Percentiles rank a stretch among this genome's conserved stretches.
These are phyloP conservation scores for Kodamaea sagamina DNA, from an alignment of 805 yeast species.

Conservation along the genomic window DNA sequence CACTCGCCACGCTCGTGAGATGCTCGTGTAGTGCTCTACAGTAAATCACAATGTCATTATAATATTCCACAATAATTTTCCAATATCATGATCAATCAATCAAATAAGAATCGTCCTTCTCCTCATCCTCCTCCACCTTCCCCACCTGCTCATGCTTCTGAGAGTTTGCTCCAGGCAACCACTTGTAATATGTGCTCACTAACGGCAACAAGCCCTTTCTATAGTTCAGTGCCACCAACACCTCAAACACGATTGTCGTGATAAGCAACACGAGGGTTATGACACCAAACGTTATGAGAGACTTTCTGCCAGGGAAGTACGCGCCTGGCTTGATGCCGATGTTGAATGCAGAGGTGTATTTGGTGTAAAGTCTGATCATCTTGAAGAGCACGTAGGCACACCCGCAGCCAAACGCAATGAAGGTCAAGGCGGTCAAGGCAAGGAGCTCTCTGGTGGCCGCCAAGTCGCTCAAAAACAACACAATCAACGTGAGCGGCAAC, in stretches of 20 bases:
- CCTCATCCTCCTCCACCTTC: constrained; percentile 4
- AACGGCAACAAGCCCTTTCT: constrained; percentile 21
- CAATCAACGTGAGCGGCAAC: constrained; percentile 44
- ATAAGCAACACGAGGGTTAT: constrained; percentile 42
- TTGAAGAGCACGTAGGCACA: constrained; percentile 50
- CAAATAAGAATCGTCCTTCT: constrained; percentile 10
- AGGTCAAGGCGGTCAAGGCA: constrained; percentile 26
- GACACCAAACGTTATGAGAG: constrained; percentile 47
- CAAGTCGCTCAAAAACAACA: constrained; percentile 38
- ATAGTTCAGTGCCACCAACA: constrained; percentile 17
- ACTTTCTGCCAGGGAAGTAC: constrained; percentile 47
- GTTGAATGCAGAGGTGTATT: constrained; percentile 38
- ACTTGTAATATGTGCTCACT: constrained; percentile 20
- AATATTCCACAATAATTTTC: too few relatives aligned
- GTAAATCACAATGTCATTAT: too few relatives aligned
- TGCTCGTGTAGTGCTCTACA: too few relatives aligned
- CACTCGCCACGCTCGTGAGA: too few relatives aligned
- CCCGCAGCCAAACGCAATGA: constrained; percentile 38
- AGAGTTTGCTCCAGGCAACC: constrained; percentile 10
- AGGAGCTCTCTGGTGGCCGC: constrained; percentile 38
- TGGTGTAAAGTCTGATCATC: constrained; percentile 46
- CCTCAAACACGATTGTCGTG: constrained; percentile 30
- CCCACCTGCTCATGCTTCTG: not conserved
- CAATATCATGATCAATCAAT: constrained; percentile 9
- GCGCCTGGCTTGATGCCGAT: constrained; percentile 31